Evolutionary conservation across 225 moss, liverwort and hornwort species (phyloP), one percentile per base, ranked within the genome.

Genomic region (Pseudisothecium myosuroides): DNA sequence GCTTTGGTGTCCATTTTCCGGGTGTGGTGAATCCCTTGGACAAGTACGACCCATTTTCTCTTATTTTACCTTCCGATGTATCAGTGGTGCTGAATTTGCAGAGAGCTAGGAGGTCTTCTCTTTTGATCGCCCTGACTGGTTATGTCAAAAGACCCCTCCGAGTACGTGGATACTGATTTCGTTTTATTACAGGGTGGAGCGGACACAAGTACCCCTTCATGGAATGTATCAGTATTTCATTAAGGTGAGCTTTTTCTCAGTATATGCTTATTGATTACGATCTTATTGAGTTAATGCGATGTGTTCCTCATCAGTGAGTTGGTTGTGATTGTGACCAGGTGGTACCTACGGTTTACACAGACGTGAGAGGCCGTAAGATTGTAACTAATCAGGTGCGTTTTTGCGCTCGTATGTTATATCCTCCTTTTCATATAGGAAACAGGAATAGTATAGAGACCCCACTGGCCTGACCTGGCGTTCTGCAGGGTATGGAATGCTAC

Each of bases 221-320:
- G 97, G 97, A 91, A 97, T 99, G 96, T 99, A 96, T 92, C 98
- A 99, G 76, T 99, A 97, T 91, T 99, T 99, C 83, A 95, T 99
- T 85, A 99, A 99, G 94, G 98, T 99, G 90, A 83, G 71, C 73
- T 52, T 82, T 84, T 83, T 50, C 76, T 67, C 65, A 66, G 54
- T 24, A 43, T 79, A 41, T 63, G 34, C 41, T 79, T 34, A 72
- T 66, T 85, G 6, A 45, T 76, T 81, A 56, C 77, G 65, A 65
- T 60, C 59, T 59, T 79, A 17, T 85, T 71, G 37, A 68, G 81
- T 62, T 19, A 82, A 65, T 65, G 50, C 59, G 15, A 61, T 49
- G 64, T 84, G 82, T 83, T 84, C 52, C 88, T 87, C 56, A 88
- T n/a, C 45, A 54, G 29, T 43, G 82, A 88, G 45, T n/a, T 87